Evolutionary conservation across 1,139 yeast species (phyloP), one percentile per base, ranked within the genome.

Genomic region (Scheffersomyces titani): DNA sequence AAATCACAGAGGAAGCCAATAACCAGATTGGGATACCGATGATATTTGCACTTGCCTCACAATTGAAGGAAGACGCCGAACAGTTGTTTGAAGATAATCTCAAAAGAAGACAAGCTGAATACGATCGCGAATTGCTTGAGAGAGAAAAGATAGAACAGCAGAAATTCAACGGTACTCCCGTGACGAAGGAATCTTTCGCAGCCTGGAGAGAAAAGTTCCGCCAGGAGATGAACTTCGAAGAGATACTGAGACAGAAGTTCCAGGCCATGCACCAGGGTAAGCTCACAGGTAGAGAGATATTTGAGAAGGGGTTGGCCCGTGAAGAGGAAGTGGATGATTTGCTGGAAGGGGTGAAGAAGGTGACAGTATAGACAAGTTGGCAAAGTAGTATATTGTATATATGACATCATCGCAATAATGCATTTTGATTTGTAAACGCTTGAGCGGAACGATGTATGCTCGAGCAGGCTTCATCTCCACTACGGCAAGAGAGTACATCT

Each of bases 21-120:
- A 83, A 87, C 55, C 92, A 90, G 68, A 65, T 88, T 54, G 98
- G 99, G 1, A 88, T 93, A 81, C 97, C 97, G 18, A 88, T 93
- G 64, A 82, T 93, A 5, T 94, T 92, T 73, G 86, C 97, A 0
- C 71, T 94, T 53, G 84, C 90, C 0, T 86, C 96, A 1, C 77
- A 85, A 18, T 77, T 92, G 55, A 93, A 93, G 68, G 98, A 93
- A 54, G 83, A 83, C 58, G 93, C 90, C 3, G 98, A 94, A 66
- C 73, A 72, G 30, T 67, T 84, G 61, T 90, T 90, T 65, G 82
- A 78, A 24, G 72, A 76, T 11, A 88, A 88, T 63, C 75, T 90
- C 50, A 76, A 77, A n/a, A 66, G 64, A 13, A 81, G 80, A 51
- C 93, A 90, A 64, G 79, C 80, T 55, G 75, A 75, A 60, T 82